Conservation (phyloP, 306 rosid species). For the Quillaja saponaria region DNA sequence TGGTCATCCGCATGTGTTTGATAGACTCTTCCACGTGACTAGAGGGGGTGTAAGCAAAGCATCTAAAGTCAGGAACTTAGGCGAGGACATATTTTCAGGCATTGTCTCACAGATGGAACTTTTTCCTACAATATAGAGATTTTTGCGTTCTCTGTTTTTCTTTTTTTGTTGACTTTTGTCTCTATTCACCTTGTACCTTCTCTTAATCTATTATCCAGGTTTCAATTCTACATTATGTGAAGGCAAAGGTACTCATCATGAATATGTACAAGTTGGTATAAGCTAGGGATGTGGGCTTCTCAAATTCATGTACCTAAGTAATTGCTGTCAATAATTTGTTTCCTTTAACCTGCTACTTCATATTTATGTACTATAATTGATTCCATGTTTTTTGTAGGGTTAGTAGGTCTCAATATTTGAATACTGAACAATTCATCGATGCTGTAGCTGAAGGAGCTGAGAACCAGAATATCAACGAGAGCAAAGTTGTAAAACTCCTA, state of each 20-base stretch:
- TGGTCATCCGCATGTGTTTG: conserved; percentile 96
- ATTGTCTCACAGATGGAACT: conserved; percentile 14
- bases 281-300: conserved; percentile 96
- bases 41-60: conserved; percentile 99
- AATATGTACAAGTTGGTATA: conserved; percentile 97
- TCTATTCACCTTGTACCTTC: not conserved
- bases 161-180: conserved; percentile 8
- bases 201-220: conserved; percentile 52
- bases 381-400: too few species aligned
- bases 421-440: too few species aligned
- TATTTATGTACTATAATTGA: too few species aligned
- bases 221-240: conserved; percentile 90
- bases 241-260: conserved; percentile 93
- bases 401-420: too few species aligned
- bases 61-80: conserved; percentile 83
- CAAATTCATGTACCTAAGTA: too few species aligned
- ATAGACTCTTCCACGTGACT: conserved; percentile 89
- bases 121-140: conserved; percentile 1
- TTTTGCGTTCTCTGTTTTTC: conserved; percentile 21
- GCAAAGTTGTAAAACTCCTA: too few species aligned
- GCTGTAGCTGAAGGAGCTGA: too few species aligned
- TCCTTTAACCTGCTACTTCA: too few species aligned
- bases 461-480: too few species aligned
- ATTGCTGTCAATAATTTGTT: too few species aligned
- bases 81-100: conserved; percentile 99